A percentile compares a stretch with the other conserved stretches of the same genome.
phyloP scores from a whole-genome alignment of 805 yeast genomes.

The Teunomyces panamensis region DNA sequence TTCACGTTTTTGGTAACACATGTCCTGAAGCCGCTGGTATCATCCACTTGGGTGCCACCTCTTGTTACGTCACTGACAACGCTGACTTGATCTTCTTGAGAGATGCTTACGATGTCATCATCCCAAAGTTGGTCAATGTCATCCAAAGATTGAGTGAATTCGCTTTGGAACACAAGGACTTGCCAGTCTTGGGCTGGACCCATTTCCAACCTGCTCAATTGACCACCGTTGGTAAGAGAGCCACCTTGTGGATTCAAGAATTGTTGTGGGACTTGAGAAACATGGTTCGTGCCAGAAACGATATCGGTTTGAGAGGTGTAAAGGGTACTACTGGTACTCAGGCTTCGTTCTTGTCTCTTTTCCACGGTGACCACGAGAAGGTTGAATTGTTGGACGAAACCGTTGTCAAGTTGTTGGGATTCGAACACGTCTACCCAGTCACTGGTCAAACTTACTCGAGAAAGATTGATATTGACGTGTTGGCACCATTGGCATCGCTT shows the following conservation, averaged over 20 bases:
- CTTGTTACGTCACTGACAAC: constrained; percentile 96
- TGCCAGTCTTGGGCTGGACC: constrained; percentile 98
- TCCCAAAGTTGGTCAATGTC: constrained; percentile 94
- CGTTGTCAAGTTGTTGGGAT: constrained; percentile 90
- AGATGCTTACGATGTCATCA: constrained; percentile 89
- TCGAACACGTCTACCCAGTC: constrained; percentile 92
- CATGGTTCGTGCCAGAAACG: constrained; percentile 93
- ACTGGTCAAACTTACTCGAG: constrained; percentile 99
- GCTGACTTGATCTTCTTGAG: constrained; percentile 96
- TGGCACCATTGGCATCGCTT: constrained; percentile 88
- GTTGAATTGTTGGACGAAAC: constrained; percentile 90
- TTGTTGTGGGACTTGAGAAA: constrained; percentile 96
- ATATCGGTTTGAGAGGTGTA: constrained; percentile 94
- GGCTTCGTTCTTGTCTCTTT: constrained; percentile 90
- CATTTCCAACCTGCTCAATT: constrained; percentile 99
- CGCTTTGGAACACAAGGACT: constrained; percentile 88
- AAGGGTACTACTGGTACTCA: constrained; percentile 99
- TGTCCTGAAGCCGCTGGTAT: constrained; percentile 97
- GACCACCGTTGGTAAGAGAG: constrained; percentile 97
- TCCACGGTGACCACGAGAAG: constrained; percentile 95
- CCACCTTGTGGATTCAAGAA: constrained; percentile 97
- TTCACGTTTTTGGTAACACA: constrained; percentile 87
- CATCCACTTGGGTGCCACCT: constrained; percentile 97
- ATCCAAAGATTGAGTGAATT: constrained; percentile 85
- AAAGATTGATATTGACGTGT: constrained; percentile 92